A percentile compares a stretch with the other conserved stretches of the same genome.
These are phyloP conservation scores for Cyberlindnera amylophila DNA, from an alignment of 805 yeast genomes.

Conservation along the genomic window DNA sequence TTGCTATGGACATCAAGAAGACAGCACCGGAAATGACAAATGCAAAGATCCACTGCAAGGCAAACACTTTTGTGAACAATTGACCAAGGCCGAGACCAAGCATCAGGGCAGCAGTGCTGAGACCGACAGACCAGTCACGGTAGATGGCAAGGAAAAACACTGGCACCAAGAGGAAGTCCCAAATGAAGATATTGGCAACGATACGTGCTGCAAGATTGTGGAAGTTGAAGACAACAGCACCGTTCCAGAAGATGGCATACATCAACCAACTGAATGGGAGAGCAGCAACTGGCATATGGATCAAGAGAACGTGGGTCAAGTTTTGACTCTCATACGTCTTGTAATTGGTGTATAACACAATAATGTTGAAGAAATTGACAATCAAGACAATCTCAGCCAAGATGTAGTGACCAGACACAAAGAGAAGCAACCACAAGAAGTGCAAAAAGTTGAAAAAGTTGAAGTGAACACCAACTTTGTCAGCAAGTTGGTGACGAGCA, in stretches of 20 bases:
- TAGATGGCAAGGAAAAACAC: constrained; percentile 49
- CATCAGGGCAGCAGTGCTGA: constrained; percentile 52
- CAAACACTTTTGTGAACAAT: constrained; percentile 61
- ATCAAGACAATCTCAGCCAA: constrained; percentile 55
- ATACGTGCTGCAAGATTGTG: constrained; percentile 58
- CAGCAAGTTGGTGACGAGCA: constrained; percentile 21
- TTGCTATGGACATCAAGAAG: constrained; percentile 46
- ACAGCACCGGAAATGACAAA: constrained; percentile 58
- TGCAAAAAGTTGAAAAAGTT: constrained; percentile 55
- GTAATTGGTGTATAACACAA: constrained; percentile 47
- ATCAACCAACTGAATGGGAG: constrained; percentile 73
- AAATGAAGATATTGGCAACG: constrained; percentile 67
- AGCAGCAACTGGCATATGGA: constrained; percentile 66
- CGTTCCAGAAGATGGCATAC: constrained; percentile 79
- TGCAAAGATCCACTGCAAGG: constrained; percentile 86
- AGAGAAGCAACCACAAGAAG: constrained; percentile 61
- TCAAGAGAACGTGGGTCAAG: constrained; percentile 46
- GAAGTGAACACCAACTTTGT: constrained; percentile 56
- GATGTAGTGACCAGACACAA: constrained; percentile 55
- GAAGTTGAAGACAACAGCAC: constrained; percentile 57
- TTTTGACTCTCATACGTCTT: constrained; percentile 56
- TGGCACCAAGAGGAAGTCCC: constrained; percentile 75
- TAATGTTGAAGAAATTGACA: constrained; percentile 55
- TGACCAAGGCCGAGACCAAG: constrained; percentile 72
- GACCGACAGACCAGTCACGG: constrained; percentile 70